Percentiles rank a stretch among this genome's conserved stretches.
Conservation (phyloP, 2,329 filamentous ascomycete species). For the Fusarium nurragi region DNA sequence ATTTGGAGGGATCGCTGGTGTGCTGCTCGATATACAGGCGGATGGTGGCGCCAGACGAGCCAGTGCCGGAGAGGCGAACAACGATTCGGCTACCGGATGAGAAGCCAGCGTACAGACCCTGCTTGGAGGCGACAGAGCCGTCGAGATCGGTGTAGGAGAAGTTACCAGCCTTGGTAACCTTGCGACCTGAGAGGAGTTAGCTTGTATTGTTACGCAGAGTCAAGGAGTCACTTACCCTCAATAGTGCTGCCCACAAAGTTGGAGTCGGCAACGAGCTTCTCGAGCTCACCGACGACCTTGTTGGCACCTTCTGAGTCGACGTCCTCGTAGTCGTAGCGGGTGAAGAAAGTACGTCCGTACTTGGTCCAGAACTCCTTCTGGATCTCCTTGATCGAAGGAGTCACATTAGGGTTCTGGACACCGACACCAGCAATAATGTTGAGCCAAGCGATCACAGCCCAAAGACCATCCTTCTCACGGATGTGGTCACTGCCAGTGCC, state of each 20-base stretch:
- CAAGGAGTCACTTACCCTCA: constrained; percentile 61
- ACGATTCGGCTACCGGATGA: constrained; percentile 95
- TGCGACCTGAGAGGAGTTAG: constrained; percentile 66
- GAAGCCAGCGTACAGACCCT: constrained; percentile 94
- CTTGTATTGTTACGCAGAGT: background rate
- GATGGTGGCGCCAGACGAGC: constrained; percentile 94
- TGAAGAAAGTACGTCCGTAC: constrained; percentile 99
- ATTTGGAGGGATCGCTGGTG: constrained; percentile 81
- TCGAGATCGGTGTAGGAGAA: constrained; percentile 99
- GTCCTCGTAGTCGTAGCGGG: constrained; percentile 97
- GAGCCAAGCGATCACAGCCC: constrained; percentile 96
- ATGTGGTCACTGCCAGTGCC: constrained; percentile 99
- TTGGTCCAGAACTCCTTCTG: constrained; percentile 97
- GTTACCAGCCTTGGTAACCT: constrained; percentile 89
- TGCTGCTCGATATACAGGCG: constrained; percentile 98
- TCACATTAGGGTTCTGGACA: constrained; percentile 79
- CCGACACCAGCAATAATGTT: constrained; percentile 98
- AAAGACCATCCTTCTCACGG: constrained; percentile 97
- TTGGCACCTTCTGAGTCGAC: constrained; percentile 90
- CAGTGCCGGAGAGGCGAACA: constrained; percentile 92
- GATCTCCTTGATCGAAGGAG: constrained; percentile 93
- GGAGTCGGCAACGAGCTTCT: constrained; percentile 77
- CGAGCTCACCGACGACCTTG: constrained; percentile 86
- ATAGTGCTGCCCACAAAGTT: constrained; percentile 85
- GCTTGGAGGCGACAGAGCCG: constrained; percentile 92